Percentiles rank a stretch among this genome's conserved stretches.
Conservation (phyloP, 1,139 yeast genomes). For the Geotrichum bryndzae region DNA sequence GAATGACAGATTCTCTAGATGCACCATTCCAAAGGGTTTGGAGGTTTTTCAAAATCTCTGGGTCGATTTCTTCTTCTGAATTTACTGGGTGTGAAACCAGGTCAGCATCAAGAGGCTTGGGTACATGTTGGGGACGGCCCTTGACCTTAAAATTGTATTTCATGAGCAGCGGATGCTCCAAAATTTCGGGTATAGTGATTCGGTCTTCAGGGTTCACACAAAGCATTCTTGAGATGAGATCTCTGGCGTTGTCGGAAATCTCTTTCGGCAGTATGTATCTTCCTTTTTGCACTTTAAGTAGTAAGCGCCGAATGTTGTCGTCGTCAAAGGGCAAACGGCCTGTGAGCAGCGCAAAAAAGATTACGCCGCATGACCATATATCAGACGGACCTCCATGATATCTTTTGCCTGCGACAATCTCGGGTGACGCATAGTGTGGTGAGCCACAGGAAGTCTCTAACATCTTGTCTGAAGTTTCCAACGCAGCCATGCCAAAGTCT, state of each 20-base stretch:
- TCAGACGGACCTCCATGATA: constrained; percentile 97
- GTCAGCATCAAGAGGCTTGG: constrained; percentile 6
- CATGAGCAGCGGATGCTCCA: constrained; percentile 69
- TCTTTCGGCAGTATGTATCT: constrained; percentile 75
- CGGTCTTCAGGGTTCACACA: constrained; percentile 72
- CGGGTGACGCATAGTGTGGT: constrained; percentile 98
- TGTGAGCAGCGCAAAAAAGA: constrained; percentile 82
- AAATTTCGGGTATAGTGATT: constrained; percentile 65
- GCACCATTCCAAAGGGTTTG: constrained; percentile 91
- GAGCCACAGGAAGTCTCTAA: constrained; percentile 96
- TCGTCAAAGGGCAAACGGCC: constrained; percentile 97
- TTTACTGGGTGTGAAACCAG: constrained; percentile 40
- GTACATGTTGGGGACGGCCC: constrained; percentile 1
- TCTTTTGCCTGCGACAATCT: constrained; percentile 87
- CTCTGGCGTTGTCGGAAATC: constrained; percentile 75
- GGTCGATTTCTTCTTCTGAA: constrained; percentile 58
- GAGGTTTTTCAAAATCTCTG: constrained; percentile 75
- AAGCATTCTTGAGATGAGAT: constrained; percentile 75
- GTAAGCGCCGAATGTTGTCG: constrained; percentile 78
- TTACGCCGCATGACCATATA: constrained; percentile 98
- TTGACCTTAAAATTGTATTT: constrained; percentile 51
- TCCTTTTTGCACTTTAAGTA: constrained; percentile 88
- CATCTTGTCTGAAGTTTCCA: constrained; percentile 76
- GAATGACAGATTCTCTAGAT: constrained; percentile 52
- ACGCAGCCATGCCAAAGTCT: constrained; percentile 99